Conservation (phyloP, 805 yeast genomes). For the Ogataea angusta region DNA sequence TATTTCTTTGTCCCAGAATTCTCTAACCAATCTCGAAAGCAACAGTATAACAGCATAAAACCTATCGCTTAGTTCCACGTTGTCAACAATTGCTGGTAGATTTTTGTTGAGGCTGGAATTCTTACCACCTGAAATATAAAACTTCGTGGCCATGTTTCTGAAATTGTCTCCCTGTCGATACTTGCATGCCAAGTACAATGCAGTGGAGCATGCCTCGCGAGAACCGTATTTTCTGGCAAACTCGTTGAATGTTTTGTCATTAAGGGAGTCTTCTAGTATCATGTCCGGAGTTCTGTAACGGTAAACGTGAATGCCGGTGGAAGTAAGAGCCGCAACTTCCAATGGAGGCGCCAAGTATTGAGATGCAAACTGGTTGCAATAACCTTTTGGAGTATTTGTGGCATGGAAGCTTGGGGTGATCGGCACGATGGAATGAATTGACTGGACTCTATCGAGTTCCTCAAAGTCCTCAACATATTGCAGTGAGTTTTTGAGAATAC, state of each 20-base stretch:
- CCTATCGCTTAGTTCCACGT: constrained; percentile 86
- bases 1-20: constrained; percentile 73
- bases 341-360: constrained; percentile 70
- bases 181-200: constrained; percentile 79
- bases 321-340: constrained; percentile 79
- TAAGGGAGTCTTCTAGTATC: constrained; percentile 61
- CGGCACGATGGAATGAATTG: constrained; percentile 70
- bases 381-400: constrained; percentile 72
- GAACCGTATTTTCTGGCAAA: constrained; percentile 79
- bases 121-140: constrained; percentile 53
- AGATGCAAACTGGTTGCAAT: constrained; percentile 80
- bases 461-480: constrained; percentile 80
- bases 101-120: constrained; percentile 42
- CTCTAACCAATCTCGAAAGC: constrained; percentile 73
- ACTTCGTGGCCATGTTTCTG: constrained; percentile 46
- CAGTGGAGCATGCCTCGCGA: constrained; percentile 86
- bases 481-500: constrained; percentile 69
- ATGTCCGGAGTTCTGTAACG: constrained; percentile 78
- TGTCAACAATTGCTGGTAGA: constrained; percentile 49
- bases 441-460: constrained; percentile 50
- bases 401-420: constrained; percentile 70
- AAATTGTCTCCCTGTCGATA: constrained; percentile 53
- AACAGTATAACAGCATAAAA: constrained; percentile 84
- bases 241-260: constrained; percentile 61
- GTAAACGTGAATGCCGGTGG: constrained; percentile 70